Conservation (phyloP, 495 filamentous ascomycete species). For the Diplogelasinospora grovesii region DNA sequence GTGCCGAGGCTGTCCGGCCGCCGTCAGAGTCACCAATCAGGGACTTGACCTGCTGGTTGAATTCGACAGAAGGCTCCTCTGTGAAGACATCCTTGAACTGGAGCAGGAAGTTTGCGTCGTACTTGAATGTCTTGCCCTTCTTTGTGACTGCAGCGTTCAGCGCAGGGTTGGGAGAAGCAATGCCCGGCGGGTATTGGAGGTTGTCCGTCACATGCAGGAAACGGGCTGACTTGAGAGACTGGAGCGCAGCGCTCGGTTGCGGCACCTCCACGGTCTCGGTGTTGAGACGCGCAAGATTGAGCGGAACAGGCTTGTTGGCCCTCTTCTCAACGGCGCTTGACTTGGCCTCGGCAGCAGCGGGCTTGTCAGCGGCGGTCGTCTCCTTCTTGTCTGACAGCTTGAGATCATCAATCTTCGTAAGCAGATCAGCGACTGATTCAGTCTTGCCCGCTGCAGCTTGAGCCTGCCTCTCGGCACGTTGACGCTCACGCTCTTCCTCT, state of each 20-base stretch:
- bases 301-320: constrained; percentile 64
- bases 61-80: constrained; percentile 89
- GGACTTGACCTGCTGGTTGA: constrained; percentile 78
- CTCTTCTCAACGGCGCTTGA: constrained; percentile 46
- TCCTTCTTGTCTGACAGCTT: constrained; percentile 34
- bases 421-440: constrained; percentile 28
- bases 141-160: constrained; percentile 68
- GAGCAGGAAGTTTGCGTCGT: constrained; percentile 91
- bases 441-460: constrained; percentile 13
- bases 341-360: constrained; percentile 43
- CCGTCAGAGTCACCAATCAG: constrained; percentile 68
- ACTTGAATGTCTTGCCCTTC: constrained; percentile 78
- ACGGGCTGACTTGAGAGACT: constrained; percentile 80
- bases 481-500: constrained; percentile 49
- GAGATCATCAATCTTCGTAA: constrained; percentile 36
- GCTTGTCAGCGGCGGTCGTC: constrained; percentile 40
- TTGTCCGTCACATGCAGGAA: constrained; percentile 53
- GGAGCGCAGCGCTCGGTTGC: constrained; percentile 86
- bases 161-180: constrained; percentile 83
- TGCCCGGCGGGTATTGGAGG: constrained; percentile 73
- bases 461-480: constrained; percentile 30
- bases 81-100: constrained; percentile 93
- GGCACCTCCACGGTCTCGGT: constrained; percentile 76
- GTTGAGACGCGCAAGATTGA: constrained; percentile 72
- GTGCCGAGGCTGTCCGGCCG: constrained; percentile 63